Evolutionary conservation across 805 yeast genomes (phyloP).

Genomic region (Ogataea haglerorum): DNA sequence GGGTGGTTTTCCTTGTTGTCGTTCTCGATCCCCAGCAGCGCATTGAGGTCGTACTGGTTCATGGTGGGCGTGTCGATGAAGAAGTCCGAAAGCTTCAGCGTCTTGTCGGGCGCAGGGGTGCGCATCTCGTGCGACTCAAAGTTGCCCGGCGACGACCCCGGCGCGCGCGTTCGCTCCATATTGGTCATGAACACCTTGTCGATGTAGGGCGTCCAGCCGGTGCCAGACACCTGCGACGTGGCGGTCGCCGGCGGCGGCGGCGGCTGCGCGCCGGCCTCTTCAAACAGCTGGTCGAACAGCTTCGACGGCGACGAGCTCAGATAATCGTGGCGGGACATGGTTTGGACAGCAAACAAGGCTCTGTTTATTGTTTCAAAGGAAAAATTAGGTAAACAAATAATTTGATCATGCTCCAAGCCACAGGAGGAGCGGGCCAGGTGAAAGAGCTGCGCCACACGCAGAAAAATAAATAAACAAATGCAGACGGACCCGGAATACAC

Average conservation of each 20-base stretch:
- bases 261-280: slow-evolving; percentile 12
- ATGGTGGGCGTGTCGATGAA: slow-evolving; percentile 25
- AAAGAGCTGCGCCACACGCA: not conserved
- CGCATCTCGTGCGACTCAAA: slow-evolving; percentile 11
- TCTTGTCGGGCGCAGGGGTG: slow-evolving; percentile 23
- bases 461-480: not conserved
- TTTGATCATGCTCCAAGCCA: not conserved
- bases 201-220: slow-evolving; percentile 30
- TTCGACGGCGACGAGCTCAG: slow-evolving; percentile 31
- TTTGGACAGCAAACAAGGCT: not conserved
- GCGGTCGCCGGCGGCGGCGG: slow-evolving; percentile 9
- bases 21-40: slow-evolving; percentile 15
- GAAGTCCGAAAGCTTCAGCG: slow-evolving; percentile 22
- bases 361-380: slow-evolving; percentile 7
- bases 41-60: slow-evolving; percentile 19
- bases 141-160: slow-evolving; percentile 20
- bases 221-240: slow-evolving; percentile 10
- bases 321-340: slow-evolving; percentile 21
- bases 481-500: not conserved
- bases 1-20: slow-evolving; percentile 26
- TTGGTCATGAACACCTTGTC: slow-evolving; percentile 23
- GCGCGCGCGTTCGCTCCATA: not conserved
- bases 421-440: not conserved
- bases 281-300: slow-evolving; percentile 27
- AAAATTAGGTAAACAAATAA: slow-evolving; percentile 5